These are phyloP conservation scores for Lathyrus oleraceus DNA, from an alignment of 306 rosid species.

Conservation along the genomic window DNA sequence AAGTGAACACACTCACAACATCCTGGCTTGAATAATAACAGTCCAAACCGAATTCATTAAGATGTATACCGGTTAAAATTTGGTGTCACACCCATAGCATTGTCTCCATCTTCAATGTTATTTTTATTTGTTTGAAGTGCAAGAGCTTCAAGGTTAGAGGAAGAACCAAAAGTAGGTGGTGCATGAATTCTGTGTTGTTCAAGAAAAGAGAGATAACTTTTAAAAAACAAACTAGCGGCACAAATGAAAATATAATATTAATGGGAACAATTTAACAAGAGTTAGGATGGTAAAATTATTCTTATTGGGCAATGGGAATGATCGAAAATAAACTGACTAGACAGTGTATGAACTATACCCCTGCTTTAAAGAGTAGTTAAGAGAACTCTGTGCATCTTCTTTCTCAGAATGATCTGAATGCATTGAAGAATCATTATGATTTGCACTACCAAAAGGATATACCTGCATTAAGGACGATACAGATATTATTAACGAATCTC, in stretches of 20 bases:
- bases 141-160: slow-evolving; percentile 76
- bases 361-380: slow-evolving; percentile 58
- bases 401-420: slow-evolving; percentile 75
- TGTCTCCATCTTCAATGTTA: slow-evolving; percentile 62
- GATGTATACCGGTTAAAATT: slow-evolving; percentile 55
- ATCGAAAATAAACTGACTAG: slow-evolving; percentile 13
- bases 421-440: slow-evolving; percentile 55
- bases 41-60: slow-evolving; percentile 21
- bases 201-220: slow-evolving; percentile 21
- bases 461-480: slow-evolving; percentile 60
- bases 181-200: slow-evolving; percentile 64
- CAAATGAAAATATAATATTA: slow-evolving; percentile 17
- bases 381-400: slow-evolving; percentile 94
- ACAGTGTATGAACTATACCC: slow-evolving; percentile 58
- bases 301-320: slow-evolving; percentile 7
- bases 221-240: slow-evolving; percentile 33
- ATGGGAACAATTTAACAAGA: slow-evolving; percentile 14
- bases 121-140: slow-evolving; percentile 58
- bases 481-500: slow-evolving; percentile 21
- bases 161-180: slow-evolving; percentile 96
- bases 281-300: neutral
- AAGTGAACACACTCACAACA: slow-evolving; percentile 17
- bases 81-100: slow-evolving; percentile 58
- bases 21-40: slow-evolving; percentile 17
- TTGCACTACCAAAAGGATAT: slow-evolving; percentile 58